phyloP scores from a whole-genome alignment of 164 flowering plant genomes.

The Santalum album region DNA sequence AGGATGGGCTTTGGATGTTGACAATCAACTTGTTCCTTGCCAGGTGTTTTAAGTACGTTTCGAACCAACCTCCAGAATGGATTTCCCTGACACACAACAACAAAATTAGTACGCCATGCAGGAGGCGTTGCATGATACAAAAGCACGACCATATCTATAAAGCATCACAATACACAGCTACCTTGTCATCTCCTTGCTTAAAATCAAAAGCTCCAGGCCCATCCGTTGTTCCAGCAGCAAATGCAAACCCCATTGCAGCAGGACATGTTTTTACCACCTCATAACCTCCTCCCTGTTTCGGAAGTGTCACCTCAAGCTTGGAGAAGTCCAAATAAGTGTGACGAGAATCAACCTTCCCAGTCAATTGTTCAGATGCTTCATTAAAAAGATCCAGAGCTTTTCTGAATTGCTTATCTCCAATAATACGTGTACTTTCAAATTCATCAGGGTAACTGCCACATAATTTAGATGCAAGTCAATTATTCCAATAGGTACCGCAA shows the following conservation, averaged over 20 bases:
- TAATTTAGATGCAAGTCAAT: not conserved
- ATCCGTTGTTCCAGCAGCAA: constrained; percentile 99
- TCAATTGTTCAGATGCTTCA: constrained; percentile 66
- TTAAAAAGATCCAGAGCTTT: constrained; percentile 75
- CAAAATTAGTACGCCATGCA: not conserved
- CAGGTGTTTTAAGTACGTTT: constrained; percentile 61
- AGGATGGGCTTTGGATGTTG: constrained; percentile 91
- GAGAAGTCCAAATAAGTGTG: constrained; percentile 79
- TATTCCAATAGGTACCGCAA: not conserved
- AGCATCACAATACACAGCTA: constrained; percentile 10
- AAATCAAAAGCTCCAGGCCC: constrained; percentile 99
- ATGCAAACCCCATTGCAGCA: constrained; percentile 96
- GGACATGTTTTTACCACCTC: constrained; percentile 82
- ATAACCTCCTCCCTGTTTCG: constrained; percentile 47
- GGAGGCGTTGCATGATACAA: not conserved
- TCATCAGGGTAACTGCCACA: constrained; percentile 83
- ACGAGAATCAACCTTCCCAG: constrained; percentile 75
- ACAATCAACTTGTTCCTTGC: constrained; percentile 64
- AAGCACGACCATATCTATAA: not conserved
- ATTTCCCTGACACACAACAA: constrained; percentile 65
- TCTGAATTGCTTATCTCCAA: constrained; percentile 84
- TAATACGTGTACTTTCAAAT: constrained; percentile 91
- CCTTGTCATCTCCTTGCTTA: constrained; percentile 88
- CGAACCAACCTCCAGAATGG: constrained; percentile 88
- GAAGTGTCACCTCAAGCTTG: constrained; percentile 62